Percentiles rank a stretch among this genome's conserved stretches.
Conservation (phyloP, 805 yeast genomes). For the Saccharomycopsis sp. region DNA sequence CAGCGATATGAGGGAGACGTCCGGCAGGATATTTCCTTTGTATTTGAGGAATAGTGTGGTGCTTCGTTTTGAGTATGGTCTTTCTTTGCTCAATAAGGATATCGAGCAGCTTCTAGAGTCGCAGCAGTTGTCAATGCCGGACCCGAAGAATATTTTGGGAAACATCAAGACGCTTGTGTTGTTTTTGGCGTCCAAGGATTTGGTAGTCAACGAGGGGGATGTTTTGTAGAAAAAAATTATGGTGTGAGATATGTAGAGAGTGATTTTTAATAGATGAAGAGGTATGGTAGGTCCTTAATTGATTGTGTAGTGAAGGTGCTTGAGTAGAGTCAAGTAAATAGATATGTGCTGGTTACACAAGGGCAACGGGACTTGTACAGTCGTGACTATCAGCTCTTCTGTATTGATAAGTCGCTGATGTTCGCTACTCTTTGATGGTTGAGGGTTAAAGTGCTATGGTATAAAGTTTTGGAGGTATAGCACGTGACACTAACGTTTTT, state of each 20-base stretch:
- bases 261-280: no score
- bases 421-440: no score
- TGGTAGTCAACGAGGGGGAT: neutral
- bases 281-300: no score
- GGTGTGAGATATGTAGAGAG: neutral
- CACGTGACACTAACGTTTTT: no score
- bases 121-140: conserved; percentile 28
- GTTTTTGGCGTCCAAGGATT: conserved; percentile 18
- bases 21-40: conserved; percentile 37
- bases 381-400: no score
- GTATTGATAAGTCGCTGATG: no score
- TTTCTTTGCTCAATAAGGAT: conserved; percentile 39
- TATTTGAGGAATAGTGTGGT: conserved; percentile 40
- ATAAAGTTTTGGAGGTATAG: no score
- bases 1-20: conserved; percentile 33
- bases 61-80: conserved; percentile 44
- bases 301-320: no score
- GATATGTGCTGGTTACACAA: no score
- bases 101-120: conserved; percentile 38
- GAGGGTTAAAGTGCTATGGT: no score
- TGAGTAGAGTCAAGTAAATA: no score
- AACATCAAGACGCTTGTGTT: conserved; percentile 27
- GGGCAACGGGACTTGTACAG: no score
- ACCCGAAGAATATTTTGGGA: conserved; percentile 30
- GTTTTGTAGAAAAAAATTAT: neutral